A percentile compares a stretch with the other conserved stretches of the same genome.
Evolutionary conservation across 2,329 filamentous ascomycete species (phyloP).

Genomic region (Phyllachora maydis): DNA sequence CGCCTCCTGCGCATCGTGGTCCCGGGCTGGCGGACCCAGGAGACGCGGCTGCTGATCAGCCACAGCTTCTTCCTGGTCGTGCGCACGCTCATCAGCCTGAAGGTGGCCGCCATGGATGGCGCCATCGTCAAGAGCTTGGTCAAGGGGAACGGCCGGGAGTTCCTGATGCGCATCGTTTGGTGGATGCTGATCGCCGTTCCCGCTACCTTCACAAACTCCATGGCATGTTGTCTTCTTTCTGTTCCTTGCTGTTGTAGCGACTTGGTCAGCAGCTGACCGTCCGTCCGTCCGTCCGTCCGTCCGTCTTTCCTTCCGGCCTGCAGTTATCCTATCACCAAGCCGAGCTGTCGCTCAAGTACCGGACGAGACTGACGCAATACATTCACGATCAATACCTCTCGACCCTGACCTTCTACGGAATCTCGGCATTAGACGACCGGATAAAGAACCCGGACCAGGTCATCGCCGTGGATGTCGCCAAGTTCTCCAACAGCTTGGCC

Average conservation of each 20-base stretch:
- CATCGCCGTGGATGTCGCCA: conserved; percentile 88
- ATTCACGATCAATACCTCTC: conserved; percentile 93
- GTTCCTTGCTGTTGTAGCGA: conserved; percentile 1
- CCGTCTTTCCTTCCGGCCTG: neutral
- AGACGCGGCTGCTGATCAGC: conserved; percentile 66
- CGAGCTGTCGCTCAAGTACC: conserved; percentile 79
- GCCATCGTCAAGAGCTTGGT: conserved; percentile 82
- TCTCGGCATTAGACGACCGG: conserved; percentile 84
- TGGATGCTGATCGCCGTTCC: conserved; percentile 97
- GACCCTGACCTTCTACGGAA: conserved; percentile 95
- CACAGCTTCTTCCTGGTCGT: conserved; percentile 87
- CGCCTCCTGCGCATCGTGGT: conserved; percentile 71
- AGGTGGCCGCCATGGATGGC: conserved; percentile 91
- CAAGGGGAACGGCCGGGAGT: conserved; percentile 76
- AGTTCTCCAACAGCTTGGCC: conserved; percentile 86
- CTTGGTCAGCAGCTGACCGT: too few relatives aligned
- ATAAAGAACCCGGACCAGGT: conserved; percentile 98
- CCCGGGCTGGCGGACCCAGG: conserved; percentile 75
- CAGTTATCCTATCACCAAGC: conserved; percentile 94
- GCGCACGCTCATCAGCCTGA: conserved; percentile 78
- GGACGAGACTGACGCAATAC: conserved; percentile 77
- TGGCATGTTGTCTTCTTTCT: conserved; percentile 37
- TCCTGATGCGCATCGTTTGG: conserved; percentile 75
- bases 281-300: too few relatives aligned
- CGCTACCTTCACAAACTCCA: conserved; percentile 95